phyloP scores from a whole-genome alignment of 2,329 filamentous ascomycete species.

The Pestalotiopsis sp. region DNA sequence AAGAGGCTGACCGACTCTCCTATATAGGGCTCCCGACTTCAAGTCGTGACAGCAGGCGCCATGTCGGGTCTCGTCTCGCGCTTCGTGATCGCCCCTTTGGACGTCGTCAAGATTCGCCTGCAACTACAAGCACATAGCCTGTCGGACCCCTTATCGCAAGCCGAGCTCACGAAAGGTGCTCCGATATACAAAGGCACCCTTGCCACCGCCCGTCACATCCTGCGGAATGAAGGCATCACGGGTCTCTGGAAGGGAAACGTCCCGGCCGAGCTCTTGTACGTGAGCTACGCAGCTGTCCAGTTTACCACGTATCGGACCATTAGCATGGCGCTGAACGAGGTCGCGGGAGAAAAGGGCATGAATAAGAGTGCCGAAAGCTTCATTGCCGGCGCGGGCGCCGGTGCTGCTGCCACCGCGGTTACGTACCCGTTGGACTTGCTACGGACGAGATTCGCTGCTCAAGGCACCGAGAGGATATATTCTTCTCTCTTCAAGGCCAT shows the following conservation, averaged over 20 bases:
- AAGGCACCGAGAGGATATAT: constrained; percentile 83
- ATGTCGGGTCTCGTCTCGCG: constrained; percentile 85
- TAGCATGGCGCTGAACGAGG: constrained; percentile 66
- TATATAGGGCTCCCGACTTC: constrained; percentile 55
- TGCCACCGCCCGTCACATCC: constrained; percentile 75
- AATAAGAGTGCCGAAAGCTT: constrained; percentile 78
- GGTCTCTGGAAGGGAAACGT: constrained; percentile 98
- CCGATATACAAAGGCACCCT: constrained; percentile 75
- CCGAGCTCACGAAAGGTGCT: constrained; percentile 44
- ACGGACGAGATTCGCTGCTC: constrained; percentile 94
- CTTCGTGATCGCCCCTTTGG: constrained; percentile 92
- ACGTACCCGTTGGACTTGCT: constrained; percentile 95
- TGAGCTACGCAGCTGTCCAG: constrained; percentile 86
- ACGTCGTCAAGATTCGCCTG: constrained; percentile 97
- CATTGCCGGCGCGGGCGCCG: constrained; percentile 79
- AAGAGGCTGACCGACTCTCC: background rate
- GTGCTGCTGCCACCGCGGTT: constrained; percentile 76
- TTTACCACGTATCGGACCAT: constrained; percentile 85
- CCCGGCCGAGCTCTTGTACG: constrained; percentile 90
- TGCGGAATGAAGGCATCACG: constrained; percentile 79
- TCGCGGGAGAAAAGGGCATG: constrained; percentile 48
- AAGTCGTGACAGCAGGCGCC: constrained; percentile 59
- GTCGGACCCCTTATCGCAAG: constrained; percentile 69
- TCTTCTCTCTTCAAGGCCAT: constrained; percentile 69
- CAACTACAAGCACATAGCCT: constrained; percentile 90